Evolutionary conservation across 345 rosid genomes (phyloP).

Genomic region (Fremontodendron californicum): DNA sequence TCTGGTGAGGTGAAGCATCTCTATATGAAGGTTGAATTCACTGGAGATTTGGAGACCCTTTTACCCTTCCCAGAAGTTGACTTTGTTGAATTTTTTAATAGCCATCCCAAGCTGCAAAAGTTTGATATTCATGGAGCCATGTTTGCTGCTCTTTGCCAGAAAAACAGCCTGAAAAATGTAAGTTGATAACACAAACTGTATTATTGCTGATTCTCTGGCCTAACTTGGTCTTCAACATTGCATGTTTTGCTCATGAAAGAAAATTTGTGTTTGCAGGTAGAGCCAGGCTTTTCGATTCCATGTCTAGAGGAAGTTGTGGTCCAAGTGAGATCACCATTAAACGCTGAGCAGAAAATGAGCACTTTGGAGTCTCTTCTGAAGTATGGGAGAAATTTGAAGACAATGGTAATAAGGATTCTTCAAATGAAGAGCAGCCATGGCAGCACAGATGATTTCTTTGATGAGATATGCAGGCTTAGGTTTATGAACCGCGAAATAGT

Average conservation of each 20-base stretch:
- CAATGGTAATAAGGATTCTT: too few relatives aligned
- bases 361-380: conserved; percentile 77
- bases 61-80: too few relatives aligned
- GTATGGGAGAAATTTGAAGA: conserved; percentile 54
- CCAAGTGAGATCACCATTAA: too few relatives aligned
- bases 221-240: neutral
- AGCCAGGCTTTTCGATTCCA: conserved; percentile 60
- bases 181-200: conserved; percentile 9
- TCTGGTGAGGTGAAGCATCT: too few relatives aligned
- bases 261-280: conserved; percentile 48
- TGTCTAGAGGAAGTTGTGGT: conserved; percentile 76
- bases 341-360: conserved; percentile 93
- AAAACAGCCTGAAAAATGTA: conserved; percentile 85
- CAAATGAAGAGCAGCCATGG: too few relatives aligned
- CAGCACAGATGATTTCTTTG: conserved; percentile 92
- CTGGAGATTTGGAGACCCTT: too few relatives aligned
- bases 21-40: too few relatives aligned
- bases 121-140: conserved; percentile 93
- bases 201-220: neutral
- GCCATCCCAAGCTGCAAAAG: conserved; percentile 67
- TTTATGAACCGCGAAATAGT: conserved; percentile 56
- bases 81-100: too few relatives aligned
- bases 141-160: too few relatives aligned
- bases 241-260: neutral
- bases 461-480: conserved; percentile 78